A percentile compares a stretch with the other conserved stretches of the same genome.
Evolutionary conservation across 257 asterid genomes (phyloP).

Genomic region (Fraxinus pennsylvanica): DNA sequence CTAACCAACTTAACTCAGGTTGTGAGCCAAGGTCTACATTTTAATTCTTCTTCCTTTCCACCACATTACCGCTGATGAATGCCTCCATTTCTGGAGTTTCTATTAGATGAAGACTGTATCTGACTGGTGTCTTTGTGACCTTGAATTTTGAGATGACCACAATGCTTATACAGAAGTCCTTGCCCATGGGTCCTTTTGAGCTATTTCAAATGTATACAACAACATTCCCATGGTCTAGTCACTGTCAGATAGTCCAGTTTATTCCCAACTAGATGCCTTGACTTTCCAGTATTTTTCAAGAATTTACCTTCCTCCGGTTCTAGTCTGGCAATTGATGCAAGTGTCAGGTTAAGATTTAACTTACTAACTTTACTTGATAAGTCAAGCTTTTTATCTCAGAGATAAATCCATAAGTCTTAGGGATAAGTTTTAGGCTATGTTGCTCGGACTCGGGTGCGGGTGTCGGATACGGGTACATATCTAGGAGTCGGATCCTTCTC

Average conservation of each 20-base stretch:
- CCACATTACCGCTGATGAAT: neutral
- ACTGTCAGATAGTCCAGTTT: neutral
- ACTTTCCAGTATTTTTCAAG: neutral
- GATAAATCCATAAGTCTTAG: neutral
- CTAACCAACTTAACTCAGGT: no score
- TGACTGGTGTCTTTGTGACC: neutral
- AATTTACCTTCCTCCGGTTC: neutral
- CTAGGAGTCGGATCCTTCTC: no score
- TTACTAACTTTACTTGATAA: neutral
- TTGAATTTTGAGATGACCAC: neutral
- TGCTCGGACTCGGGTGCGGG: no score
- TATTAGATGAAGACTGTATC: neutral
- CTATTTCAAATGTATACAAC: neutral
- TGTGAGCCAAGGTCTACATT: no score
- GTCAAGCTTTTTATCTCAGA: neutral
- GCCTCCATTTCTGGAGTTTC: neutral
- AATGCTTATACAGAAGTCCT: neutral
- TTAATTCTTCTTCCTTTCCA: neutral
- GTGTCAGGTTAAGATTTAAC: neutral
- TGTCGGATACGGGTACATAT: no score
- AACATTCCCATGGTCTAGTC: neutral
- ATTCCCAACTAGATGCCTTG: neutral
- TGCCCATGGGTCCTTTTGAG: neutral
- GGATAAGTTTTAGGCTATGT: no score
- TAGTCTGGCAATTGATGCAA: neutral